Conservation (phyloP, 805 yeast genomes). For the Wickerhamiella azyma region DNA sequence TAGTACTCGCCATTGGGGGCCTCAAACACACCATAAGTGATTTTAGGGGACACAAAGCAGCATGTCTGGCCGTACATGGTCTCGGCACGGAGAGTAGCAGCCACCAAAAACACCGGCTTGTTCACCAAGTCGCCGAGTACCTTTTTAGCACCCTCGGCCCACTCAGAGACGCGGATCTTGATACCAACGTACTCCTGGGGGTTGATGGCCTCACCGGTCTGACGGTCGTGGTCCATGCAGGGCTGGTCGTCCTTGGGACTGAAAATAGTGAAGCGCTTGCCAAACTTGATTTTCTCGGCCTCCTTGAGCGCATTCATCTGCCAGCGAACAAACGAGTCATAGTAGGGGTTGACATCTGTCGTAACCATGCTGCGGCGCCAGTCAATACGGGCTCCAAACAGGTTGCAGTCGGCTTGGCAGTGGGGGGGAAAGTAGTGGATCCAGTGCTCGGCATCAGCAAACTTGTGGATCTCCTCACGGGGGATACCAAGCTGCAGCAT, state of each 20-base stretch:
- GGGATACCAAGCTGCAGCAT: constrained; percentile 89
- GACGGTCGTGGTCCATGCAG: constrained; percentile 98
- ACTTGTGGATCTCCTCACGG: constrained; percentile 66
- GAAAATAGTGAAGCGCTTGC: constrained; percentile 94
- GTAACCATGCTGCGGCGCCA: constrained; percentile 97
- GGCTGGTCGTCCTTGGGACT: constrained; percentile 98
- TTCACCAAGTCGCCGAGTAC: constrained; percentile 30
- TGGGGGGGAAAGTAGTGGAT: constrained; percentile 81
- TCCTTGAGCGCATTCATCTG: constrained; percentile 81
- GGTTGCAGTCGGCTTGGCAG: constrained; percentile 64
- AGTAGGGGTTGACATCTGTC: constrained; percentile 89
- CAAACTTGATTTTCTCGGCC: constrained; percentile 85
- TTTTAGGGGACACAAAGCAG: constrained; percentile 94
- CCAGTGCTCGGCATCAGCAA: constrained; percentile 91
- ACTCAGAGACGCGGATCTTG: constrained; percentile 40
- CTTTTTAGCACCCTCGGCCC: constrained; percentile 37
- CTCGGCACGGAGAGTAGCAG: constrained; percentile 97
- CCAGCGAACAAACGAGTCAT: constrained; percentile 93
- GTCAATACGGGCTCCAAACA: constrained; percentile 86
- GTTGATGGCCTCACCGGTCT: constrained; percentile 88
- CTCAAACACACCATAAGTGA: constrained; percentile 79
- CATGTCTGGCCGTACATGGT: constrained; percentile 98
- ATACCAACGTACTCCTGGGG: constrained; percentile 95
- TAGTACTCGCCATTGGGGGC: constrained; percentile 61
- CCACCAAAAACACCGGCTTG: constrained; percentile 70